Conservation (phyloP, 2,329 filamentous ascomycete genomes). For the Coniochaeta sp. region DNA sequence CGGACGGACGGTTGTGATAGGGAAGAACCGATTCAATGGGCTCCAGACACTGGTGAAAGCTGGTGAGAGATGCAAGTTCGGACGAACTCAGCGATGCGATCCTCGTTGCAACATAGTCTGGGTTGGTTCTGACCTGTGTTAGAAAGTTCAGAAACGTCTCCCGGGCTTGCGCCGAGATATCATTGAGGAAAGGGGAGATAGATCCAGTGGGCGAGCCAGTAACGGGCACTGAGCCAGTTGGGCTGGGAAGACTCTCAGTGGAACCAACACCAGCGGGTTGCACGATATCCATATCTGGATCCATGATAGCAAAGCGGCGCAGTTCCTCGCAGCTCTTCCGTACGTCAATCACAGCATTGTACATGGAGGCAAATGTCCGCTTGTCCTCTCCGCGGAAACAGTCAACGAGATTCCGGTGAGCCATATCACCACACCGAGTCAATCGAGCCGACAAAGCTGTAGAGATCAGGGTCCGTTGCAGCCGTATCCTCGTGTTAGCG, state of each 20-base stretch:
- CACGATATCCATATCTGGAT: conserved; percentile 62
- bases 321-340: conserved; percentile 69
- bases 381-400: conserved; percentile 75
- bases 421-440: conserved; percentile 66
- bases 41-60: conserved; percentile 72
- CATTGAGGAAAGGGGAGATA: conserved; percentile 55
- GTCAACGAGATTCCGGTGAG: conserved; percentile 70
- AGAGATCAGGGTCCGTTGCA: conserved; percentile 68
- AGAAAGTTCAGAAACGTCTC: conserved; percentile 74
- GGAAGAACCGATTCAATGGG: conserved; percentile 77
- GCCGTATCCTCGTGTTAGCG: conserved; percentile 62
- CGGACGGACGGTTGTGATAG: conserved; percentile 49
- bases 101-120: conserved; percentile 78
- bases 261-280: conserved; percentile 43
- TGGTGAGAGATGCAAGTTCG: conserved; percentile 72
- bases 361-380: conserved; percentile 65
- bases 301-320: conserved; percentile 62
- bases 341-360: conserved; percentile 73
- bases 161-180: conserved; percentile 68
- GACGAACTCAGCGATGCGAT: conserved; percentile 67
- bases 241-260: conserved; percentile 43
- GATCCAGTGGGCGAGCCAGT: conserved; percentile 30
- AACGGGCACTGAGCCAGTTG: conserved; percentile 32
- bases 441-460: conserved; percentile 69
- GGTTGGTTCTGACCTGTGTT: conserved; percentile 74